Conservation (phyloP, 345 rosid genomes). For the Raphanus raphanistrum region DNA sequence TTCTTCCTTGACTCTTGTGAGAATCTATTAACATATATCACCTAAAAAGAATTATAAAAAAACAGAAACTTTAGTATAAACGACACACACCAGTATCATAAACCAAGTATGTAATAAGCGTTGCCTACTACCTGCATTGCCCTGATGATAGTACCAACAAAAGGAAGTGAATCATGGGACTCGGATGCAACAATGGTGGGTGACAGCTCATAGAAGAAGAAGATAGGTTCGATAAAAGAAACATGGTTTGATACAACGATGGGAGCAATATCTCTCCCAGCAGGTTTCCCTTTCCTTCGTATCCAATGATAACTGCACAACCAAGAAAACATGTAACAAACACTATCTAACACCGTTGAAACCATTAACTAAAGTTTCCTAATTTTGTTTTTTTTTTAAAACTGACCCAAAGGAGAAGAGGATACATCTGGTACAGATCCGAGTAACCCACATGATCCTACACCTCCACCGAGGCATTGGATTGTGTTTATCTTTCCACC, state of each 20-base stretch:
- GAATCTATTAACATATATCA: conserved; percentile 95
- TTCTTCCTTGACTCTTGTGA: conserved; percentile 84
- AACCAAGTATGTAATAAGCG: neutral
- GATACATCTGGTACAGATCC: conserved; percentile 68
- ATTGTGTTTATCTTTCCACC: conserved; percentile 84
- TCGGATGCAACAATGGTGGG: conserved; percentile 95
- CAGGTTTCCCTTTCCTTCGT: conserved; percentile 83
- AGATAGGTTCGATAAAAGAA: conserved; percentile 87
- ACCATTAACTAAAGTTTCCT: neutral
- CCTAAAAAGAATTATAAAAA: conserved; percentile 45
- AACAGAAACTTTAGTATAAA: neutral
- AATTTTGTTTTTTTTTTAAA: neutral
- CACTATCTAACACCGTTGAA: neutral
- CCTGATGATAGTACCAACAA: conserved; percentile 95
- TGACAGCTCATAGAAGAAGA: conserved; percentile 83
- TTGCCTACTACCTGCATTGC: conserved; percentile 94
- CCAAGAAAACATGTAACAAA: neutral
- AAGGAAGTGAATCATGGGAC: conserved; percentile 88
- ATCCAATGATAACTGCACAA: conserved; percentile 89
- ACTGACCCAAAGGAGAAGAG: conserved; percentile 89
- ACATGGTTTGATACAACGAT: conserved; percentile 90
- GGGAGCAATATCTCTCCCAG: conserved; percentile 81
- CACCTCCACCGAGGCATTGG: conserved; percentile 95
- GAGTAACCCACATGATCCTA: conserved; percentile 90
- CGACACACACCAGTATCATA: neutral